These are phyloP conservation scores for Juglanconis oblonga DNA, from an alignment of 2,329 filamentous ascomycete species.

Conservation along the genomic window DNA sequence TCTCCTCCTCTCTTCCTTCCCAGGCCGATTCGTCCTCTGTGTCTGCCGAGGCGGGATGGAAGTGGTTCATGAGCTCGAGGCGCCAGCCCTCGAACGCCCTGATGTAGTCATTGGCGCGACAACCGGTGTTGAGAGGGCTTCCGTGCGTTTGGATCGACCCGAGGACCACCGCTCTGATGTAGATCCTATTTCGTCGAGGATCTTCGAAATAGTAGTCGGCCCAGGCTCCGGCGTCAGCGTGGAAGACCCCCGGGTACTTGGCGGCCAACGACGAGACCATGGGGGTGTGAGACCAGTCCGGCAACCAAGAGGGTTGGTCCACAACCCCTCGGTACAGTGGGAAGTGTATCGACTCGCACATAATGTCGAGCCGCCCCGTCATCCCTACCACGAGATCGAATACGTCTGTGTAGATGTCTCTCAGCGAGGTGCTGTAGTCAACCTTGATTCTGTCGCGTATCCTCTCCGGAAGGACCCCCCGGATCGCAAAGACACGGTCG, in stretches of 20 bases:
- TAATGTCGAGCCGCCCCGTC: not conserved
- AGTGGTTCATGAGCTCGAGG: not conserved
- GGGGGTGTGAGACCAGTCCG: slow-evolving; percentile 2
- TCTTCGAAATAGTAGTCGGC: not conserved
- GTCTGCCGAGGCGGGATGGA: not conserved
- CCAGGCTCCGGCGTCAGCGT: not conserved
- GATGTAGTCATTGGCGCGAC: not conserved
- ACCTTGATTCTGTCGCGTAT: not conserved
- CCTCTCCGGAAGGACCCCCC: not conserved
- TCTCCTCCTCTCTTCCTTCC: not conserved
- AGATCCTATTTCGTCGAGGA: not conserved
- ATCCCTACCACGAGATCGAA: not conserved
- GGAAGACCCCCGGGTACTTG: not conserved
- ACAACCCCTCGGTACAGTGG: not conserved
- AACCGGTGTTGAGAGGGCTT: not conserved
- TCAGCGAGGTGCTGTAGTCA: not conserved
- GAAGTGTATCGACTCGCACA: slow-evolving; percentile 2
- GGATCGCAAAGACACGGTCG: not conserved
- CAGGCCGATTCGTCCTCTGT: not conserved
- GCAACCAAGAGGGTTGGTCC: not conserved
- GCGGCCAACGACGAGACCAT: not conserved
- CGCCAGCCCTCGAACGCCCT: not conserved
- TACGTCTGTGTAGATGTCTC: not conserved
- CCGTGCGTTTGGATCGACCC: not conserved
- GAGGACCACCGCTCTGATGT: not conserved